Evolutionary conservation across 805 yeast genomes (phyloP), one percentile per base, ranked within the genome.

Genomic region (Yamadazyma philogaea): DNA sequence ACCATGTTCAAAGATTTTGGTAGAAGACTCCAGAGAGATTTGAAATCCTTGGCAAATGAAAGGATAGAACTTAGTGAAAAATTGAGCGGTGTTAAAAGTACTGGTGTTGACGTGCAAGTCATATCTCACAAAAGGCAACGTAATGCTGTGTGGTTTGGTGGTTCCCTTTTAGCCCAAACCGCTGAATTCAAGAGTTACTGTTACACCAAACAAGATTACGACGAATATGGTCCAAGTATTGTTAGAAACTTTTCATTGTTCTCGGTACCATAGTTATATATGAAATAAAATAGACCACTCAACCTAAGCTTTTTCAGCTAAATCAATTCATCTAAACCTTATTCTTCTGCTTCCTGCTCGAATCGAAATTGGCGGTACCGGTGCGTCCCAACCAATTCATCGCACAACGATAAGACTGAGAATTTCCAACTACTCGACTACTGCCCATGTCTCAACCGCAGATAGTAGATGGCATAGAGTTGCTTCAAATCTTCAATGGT

Each of bases 81-180:
- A 55, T 70, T 82, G 46, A 80, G 89, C 55, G 84, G 84, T 43
- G 76, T 79, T 32, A 85, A 81, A 60, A 82, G 95, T 19, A 84
- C 95, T 22, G 99, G 99, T 63, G 95, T 93, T 39, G 95, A 89
- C 44, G 99, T 93, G 43, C 95, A 87, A 68, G 99, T 93, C 48
- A 90, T 93, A 52, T 81, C 95, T 21, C 99, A 93, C 71, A 89
- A 91, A 73, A 86, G 93, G 68, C 99, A 93, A 72, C 80, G 96
- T 64, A 88, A 93, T 59, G 99, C 99, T 3, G 99, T 93, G 45
- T 93, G 99, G 99, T 93, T 91, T 62, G 99, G 99, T 55, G 99
- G 99, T 53, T 86, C 96, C 16, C 72, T 93, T 53, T 75, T 93
- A 60, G 98, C 99, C 1, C 98, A 91, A 71, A 93, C 99, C 8